phyloP scores from a whole-genome alignment of 352 stramenopile species.

The Phytophthora quininea region DNA sequence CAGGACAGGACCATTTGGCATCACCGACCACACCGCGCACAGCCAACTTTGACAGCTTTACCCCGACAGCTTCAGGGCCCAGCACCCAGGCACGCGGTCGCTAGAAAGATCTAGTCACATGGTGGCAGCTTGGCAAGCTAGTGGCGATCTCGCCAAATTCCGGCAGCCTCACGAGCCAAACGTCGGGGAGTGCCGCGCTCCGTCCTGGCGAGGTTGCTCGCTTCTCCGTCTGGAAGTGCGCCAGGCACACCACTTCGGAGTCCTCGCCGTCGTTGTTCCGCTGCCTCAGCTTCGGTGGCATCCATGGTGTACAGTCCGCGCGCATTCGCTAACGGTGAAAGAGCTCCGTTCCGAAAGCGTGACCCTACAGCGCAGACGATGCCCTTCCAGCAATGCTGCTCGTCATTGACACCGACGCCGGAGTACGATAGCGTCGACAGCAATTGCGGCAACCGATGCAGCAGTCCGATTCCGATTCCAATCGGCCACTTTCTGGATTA shows the following conservation, averaged over 20 bases:
- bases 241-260: conserved; percentile 25
- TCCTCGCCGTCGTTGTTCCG: conserved; percentile 40
- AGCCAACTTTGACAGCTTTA: conserved; percentile 29
- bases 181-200: conserved; percentile 34
- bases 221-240: conserved; percentile 16
- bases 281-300: conserved; percentile 31
- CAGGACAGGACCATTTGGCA: neutral
- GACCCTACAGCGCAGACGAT: conserved; percentile 28
- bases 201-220: conserved; percentile 32
- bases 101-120: conserved; percentile 27
- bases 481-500: conserved; percentile 25
- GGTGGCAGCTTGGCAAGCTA: conserved; percentile 29
- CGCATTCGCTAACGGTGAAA: conserved; percentile 31
- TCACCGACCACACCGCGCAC: conserved; percentile 14
- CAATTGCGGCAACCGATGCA: conserved; percentile 36
- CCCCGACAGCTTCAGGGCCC: conserved; percentile 9
- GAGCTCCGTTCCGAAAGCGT: conserved; percentile 18
- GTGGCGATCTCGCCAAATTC: conserved; percentile 14
- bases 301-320: conserved; percentile 43
- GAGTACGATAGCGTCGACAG: conserved; percentile 36
- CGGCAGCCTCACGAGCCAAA: conserved; percentile 35
- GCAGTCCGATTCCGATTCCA: conserved; percentile 31
- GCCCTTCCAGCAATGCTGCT: conserved; percentile 25
- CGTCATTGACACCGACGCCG: conserved; percentile 21
- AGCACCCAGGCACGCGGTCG: conserved; percentile 32